Conservation (phyloP, 768 basidiomycete genomes). For the Auriculariales sp. region DNA sequence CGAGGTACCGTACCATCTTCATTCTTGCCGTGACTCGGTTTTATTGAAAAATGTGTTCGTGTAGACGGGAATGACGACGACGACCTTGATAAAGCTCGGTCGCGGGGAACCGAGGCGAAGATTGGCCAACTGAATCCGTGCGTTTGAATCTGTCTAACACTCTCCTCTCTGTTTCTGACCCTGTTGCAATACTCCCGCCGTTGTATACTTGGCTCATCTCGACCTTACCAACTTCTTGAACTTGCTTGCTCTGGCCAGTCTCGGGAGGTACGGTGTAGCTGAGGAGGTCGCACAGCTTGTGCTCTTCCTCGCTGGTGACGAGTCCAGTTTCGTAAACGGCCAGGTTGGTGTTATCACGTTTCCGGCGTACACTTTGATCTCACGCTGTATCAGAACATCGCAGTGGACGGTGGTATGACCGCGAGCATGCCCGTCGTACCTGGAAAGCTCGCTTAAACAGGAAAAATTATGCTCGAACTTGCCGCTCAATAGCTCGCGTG, state of each 20-base stretch:
- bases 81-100: conserved; percentile 66
- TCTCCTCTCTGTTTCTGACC: too few relatives aligned
- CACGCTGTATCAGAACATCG: too few relatives aligned
- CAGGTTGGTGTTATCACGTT: too few relatives aligned
- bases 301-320: conserved; percentile 79
- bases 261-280: conserved; percentile 68
- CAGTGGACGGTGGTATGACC: conserved; percentile 77
- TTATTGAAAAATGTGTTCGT: not conserved
- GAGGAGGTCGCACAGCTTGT: conserved; percentile 82
- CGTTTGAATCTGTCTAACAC: too few relatives aligned
- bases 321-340: conserved; percentile 86
- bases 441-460: conserved; percentile 32
- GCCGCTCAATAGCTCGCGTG: too few relatives aligned
- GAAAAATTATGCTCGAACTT: too few relatives aligned
- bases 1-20: conserved; percentile 31
- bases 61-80: conserved; percentile 70
- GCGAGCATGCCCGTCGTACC: conserved; percentile 67
- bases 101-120: conserved; percentile 56
- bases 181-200: too few relatives aligned
- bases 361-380: too few relatives aligned
- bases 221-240: too few relatives aligned
- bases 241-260: too few relatives aligned
- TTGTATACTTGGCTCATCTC: too few relatives aligned
- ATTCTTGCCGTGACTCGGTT: not conserved
- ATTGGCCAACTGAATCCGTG: conserved; percentile 82